phyloP scores from a whole-genome alignment of 495 filamentous ascomycete genomes.

The Penicillium coffeae region DNA sequence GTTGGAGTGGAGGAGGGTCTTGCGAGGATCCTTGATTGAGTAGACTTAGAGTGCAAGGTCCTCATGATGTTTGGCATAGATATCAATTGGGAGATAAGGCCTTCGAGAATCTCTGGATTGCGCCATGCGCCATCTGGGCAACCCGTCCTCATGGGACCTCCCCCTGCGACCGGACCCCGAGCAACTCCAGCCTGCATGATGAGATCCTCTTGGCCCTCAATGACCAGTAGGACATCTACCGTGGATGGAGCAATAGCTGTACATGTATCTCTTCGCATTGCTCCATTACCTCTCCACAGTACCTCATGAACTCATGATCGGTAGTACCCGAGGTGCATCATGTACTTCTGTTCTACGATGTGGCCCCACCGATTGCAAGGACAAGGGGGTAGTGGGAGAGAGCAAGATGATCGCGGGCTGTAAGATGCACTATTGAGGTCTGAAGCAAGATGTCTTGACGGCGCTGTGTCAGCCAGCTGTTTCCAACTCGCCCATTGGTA shows the following conservation, averaged over 20 bases:
- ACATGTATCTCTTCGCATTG: no score
- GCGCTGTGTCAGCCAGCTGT: slow-evolving; percentile 5
- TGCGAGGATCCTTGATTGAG: no score
- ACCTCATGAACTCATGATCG: neutral
- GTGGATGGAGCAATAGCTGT: no score
- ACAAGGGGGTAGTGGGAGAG: slow-evolving; percentile 1
- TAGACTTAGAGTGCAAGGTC: neutral
- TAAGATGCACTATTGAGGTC: slow-evolving; percentile 19
- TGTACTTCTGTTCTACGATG: neutral
- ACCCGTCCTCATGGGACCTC: neutral
- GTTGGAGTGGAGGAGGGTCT: no score
- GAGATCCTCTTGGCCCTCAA: neutral
- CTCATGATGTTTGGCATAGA: neutral
- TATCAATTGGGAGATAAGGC: neutral
- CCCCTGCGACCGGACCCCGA: neutral
- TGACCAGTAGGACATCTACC: no score
- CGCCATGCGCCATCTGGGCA: neutral
- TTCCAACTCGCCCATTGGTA: neutral
- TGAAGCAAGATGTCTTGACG: slow-evolving; percentile 17
- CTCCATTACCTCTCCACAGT: neutral
- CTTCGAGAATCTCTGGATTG: neutral
- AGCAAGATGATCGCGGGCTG: slow-evolving; percentile 9
- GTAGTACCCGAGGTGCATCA: neutral
- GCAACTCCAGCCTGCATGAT: neutral
- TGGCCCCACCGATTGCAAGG: neutral